Conservation (phyloP, 2,329 filamentous ascomycete genomes). For the Corniculantispora saksenae region DNA sequence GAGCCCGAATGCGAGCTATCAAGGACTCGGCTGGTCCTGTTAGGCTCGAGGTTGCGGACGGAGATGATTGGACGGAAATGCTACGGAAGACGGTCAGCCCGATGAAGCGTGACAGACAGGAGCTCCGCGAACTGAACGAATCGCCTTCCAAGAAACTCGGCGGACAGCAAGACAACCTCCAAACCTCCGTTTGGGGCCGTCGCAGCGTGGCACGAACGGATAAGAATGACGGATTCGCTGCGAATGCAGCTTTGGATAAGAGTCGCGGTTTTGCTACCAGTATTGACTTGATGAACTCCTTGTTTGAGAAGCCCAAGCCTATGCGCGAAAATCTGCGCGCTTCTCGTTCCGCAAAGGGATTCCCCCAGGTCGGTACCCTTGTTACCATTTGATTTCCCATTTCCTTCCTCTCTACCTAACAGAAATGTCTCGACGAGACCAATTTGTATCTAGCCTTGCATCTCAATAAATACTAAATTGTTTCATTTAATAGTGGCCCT, state of each 20-base stretch:
- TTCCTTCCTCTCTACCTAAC: slow-evolving; percentile 17
- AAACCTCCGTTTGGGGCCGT: slow-evolving; percentile 38
- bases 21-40: slow-evolving; percentile 61
- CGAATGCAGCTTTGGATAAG: slow-evolving; percentile 40
- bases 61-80: slow-evolving; percentile 91
- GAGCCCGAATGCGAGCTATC: slow-evolving; percentile 63
- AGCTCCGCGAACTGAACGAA: slow-evolving; percentile 63
- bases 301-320: slow-evolving; percentile 74
- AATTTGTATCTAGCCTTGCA: slow-evolving; percentile 36
- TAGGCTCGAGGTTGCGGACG: slow-evolving; percentile 63
- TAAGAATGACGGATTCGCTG: slow-evolving; percentile 30
- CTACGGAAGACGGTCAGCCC: slow-evolving; percentile 92
- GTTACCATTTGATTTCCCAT: slow-evolving; percentile 36
- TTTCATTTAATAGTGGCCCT: slow-evolving; percentile 71
- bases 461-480: slow-evolving; percentile 48
- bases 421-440: slow-evolving; percentile 3
- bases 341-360: slow-evolving; percentile 61
- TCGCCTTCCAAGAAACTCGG: slow-evolving; percentile 41
- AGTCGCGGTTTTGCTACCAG: slow-evolving; percentile 76
- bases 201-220: slow-evolving; percentile 32
- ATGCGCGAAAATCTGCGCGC: slow-evolving; percentile 56
- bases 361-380: slow-evolving; percentile 81
- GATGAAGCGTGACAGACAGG: slow-evolving; percentile 83
- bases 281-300: slow-evolving; percentile 94
- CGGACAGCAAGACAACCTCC: slow-evolving; percentile 50